A percentile compares a stretch with the other conserved stretches of the same genome.
phyloP scores from a whole-genome alignment of 2,329 filamentous ascomycete genomes.

The Arachnomyces sp. region DNA sequence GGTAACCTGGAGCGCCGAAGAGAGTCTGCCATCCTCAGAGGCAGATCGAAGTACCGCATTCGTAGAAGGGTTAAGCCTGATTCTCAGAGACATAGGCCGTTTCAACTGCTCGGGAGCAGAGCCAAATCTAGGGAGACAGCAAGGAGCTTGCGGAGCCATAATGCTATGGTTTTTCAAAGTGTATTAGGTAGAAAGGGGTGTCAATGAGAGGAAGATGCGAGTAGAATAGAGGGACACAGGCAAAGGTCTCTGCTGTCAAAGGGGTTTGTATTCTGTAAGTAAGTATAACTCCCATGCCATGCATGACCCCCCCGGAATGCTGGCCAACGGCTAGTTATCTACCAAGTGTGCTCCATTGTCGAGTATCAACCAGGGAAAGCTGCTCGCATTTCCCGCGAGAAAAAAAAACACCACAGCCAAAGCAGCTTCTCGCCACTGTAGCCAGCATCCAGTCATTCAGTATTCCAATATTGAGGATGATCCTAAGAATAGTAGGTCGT shows the following conservation, averaged over 20 bases:
- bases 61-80: conserved; percentile 22
- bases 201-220: neutral
- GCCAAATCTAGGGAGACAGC: conserved; percentile 29
- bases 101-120: conserved; percentile 20
- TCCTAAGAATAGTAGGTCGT: no score
- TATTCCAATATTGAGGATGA: no score
- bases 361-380: no score
- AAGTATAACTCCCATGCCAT: no score
- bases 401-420: no score
- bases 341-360: no score
- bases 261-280: neutral
- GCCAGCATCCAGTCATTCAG: no score
- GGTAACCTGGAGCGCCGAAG: conserved; percentile 29
- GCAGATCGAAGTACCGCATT: conserved; percentile 7
- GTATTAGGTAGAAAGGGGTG: no score
- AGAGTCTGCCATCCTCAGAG: conserved; percentile 5
- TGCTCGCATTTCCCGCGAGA: no score
- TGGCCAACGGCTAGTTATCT: no score
- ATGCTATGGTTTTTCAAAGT: neutral
- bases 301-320: no score
- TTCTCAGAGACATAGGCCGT: conserved; percentile 29
- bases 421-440: no score
- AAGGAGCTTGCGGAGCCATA: conserved; percentile 25
- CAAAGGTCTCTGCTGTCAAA: neutral
- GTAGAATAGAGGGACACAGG: neutral